Conservation (phyloP, 2,329 filamentous ascomycete species). For the Aspergillus sp. region DNA sequence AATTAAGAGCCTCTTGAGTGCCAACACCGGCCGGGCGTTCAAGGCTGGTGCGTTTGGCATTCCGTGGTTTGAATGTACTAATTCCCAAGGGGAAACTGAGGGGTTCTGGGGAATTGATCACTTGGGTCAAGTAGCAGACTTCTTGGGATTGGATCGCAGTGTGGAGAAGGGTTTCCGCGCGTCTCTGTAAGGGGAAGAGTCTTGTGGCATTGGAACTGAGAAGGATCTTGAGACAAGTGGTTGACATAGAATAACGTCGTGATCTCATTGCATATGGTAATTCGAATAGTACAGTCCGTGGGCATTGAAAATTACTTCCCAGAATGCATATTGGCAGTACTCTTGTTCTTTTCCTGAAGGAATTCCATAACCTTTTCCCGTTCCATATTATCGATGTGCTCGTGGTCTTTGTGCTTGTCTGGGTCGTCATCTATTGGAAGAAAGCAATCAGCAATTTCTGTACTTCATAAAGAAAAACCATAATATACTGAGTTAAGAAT, state of each 20-base stretch:
- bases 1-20: constrained; percentile 40
- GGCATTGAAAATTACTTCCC: constrained; percentile 4
- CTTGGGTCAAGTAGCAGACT: constrained; percentile 46
- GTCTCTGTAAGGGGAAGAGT: constrained; percentile 10
- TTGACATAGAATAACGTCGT: no score
- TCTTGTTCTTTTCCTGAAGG: constrained; percentile 23
- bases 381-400: constrained; percentile 21
- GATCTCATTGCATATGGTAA: not conserved
- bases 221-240: no score
- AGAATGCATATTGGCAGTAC: constrained; percentile 6
- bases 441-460: not conserved
- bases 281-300: constrained; percentile 1
- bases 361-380: constrained; percentile 26
- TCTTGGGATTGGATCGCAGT: constrained; percentile 42
- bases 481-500: not conserved
- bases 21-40: constrained; percentile 46
- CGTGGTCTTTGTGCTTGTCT: constrained; percentile 9
- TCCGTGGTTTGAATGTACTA: constrained; percentile 52
- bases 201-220: not conserved
- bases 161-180: constrained; percentile 23
- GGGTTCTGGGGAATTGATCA: constrained; percentile 56
- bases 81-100: constrained; percentile 46
- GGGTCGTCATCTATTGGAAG: no score
- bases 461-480: constrained; percentile 1
- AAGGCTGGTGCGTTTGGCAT: constrained; percentile 52